Evolutionary conservation across 805 yeast genomes (phyloP).

Genomic region (Wickerhamiella domercqiae): DNA sequence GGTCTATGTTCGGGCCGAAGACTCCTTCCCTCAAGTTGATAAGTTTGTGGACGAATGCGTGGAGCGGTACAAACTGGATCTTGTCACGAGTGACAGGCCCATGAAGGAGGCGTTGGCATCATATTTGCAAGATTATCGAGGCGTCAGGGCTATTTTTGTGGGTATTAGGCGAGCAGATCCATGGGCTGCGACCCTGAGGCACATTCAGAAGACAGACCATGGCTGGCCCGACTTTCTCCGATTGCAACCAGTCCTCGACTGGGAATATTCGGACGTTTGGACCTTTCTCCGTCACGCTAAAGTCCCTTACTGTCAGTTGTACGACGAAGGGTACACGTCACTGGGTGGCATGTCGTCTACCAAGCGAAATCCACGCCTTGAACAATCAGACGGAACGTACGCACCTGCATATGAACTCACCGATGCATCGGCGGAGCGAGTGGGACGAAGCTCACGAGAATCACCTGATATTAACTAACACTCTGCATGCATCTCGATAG

Average conservation of each 20-base stretch:
- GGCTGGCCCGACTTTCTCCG: slow-evolving; percentile 84
- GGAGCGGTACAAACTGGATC: slow-evolving; percentile 36
- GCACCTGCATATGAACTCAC: slow-evolving; percentile 33
- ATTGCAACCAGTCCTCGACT: slow-evolving; percentile 75
- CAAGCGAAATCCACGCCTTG: slow-evolving; percentile 46
- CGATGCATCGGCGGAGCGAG: slow-evolving; percentile 46
- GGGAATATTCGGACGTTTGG: slow-evolving; percentile 83
- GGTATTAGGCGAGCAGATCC: slow-evolving; percentile 89
- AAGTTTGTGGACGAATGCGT: slow-evolving; percentile 46
- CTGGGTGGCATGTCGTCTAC: slow-evolving; percentile 70
- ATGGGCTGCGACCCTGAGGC: slow-evolving; percentile 41
- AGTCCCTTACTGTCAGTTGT: slow-evolving; percentile 59
- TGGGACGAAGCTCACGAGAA: slow-evolving; percentile 23
- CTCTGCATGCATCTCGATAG: no score
- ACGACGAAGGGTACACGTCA: slow-evolving; percentile 78
- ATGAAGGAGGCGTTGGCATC: slow-evolving; percentile 56
- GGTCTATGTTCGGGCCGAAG: slow-evolving; percentile 62
- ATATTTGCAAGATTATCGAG: slow-evolving; percentile 38
- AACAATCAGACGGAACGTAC: slow-evolving; percentile 26
- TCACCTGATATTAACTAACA: no score
- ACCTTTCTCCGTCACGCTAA: slow-evolving; percentile 41
- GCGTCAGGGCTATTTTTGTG: slow-evolving; percentile 60
- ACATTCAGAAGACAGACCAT: slow-evolving; percentile 64
- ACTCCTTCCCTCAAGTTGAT: slow-evolving; percentile 56
- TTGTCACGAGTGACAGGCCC: slow-evolving; percentile 26